phyloP scores from a whole-genome alignment of 2,329 filamentous ascomycete genomes.

The Chaetomium sp. region DNA sequence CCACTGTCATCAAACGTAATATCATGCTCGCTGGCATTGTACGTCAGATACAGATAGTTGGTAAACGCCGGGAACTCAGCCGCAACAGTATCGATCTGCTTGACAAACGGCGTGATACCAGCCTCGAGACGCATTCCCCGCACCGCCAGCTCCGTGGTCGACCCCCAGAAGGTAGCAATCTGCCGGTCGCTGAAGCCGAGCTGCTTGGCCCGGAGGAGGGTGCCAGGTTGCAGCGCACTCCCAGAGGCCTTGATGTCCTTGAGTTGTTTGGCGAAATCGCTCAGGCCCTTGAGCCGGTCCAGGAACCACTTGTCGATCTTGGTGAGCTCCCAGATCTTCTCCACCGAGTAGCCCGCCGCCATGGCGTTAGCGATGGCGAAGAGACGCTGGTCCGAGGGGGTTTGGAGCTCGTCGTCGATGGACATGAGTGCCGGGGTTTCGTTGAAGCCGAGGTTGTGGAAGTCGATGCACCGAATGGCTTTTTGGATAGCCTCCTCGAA shows the following conservation, averaged over 20 bases:
- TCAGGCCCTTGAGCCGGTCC: constrained; percentile 81
- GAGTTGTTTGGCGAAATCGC: constrained; percentile 80
- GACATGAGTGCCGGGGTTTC: constrained; percentile 89
- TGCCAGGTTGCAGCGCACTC: constrained; percentile 53
- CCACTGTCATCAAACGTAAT: constrained; percentile 81
- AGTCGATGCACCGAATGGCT: constrained; percentile 91
- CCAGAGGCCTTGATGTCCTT: constrained; percentile 58
- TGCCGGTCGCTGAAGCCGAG: constrained; percentile 93
- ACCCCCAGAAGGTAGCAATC: constrained; percentile 87
- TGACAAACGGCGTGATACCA: constrained; percentile 81
- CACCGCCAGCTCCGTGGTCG: constrained; percentile 78
- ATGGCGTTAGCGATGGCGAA: constrained; percentile 98
- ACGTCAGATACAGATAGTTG: constrained; percentile 95
- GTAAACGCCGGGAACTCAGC: constrained; percentile 92
- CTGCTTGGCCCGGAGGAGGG: constrained; percentile 81
- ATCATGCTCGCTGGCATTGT: constrained; percentile 85
- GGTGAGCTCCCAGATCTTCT: constrained; percentile 97
- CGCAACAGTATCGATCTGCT: constrained; percentile 97
- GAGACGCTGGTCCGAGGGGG: constrained; percentile 91
- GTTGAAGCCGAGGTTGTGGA: constrained; percentile 90
- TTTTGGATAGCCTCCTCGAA: constrained; percentile 99
- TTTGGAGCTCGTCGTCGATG: constrained; percentile 92
- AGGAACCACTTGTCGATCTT: constrained; percentile 99
- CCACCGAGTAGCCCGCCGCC: constrained; percentile 85
- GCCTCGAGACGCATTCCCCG: constrained; percentile 77